Conservation (phyloP, 2,329 filamentous ascomycete species). For the Zasmidium cellare region DNA sequence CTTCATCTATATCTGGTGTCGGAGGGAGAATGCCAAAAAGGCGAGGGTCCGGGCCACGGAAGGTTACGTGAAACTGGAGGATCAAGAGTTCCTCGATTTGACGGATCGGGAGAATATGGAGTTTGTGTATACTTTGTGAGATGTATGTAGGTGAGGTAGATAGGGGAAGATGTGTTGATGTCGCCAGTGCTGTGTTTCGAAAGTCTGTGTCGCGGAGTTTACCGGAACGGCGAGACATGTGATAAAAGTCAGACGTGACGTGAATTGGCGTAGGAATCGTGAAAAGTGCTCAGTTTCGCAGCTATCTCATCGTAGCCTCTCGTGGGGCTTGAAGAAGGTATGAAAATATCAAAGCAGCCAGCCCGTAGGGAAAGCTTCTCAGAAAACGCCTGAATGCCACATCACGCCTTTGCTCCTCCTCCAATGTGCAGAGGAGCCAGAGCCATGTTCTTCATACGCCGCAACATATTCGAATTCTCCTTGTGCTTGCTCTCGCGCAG, state of each 20-base stretch:
- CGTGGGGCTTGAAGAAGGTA: neutral
- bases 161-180: no score
- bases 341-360: neutral
- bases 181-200: no score
- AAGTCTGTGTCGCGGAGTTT: no score
- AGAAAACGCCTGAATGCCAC: neutral
- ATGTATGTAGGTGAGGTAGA: neutral
- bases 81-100: conserved; percentile 65
- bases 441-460: conserved; percentile 12
- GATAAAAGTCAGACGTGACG: neutral
- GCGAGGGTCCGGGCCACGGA: conserved; percentile 51
- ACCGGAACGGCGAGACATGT: no score
- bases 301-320: neutral
- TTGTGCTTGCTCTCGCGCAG: conserved; percentile 8
- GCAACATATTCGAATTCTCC: conserved; percentile 10
- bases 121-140: conserved; percentile 53
- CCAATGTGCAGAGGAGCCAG: conserved; percentile 9
- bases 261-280: neutral
- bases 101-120: conserved; percentile 64
- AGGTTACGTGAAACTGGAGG: conserved; percentile 62
- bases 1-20: conserved; percentile 65
- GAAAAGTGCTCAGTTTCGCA: neutral
- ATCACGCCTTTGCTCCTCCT: neutral
- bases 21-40: conserved; percentile 61
- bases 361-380: neutral